Base-by-base conservation (phyloP, 164 flowering plant genomes). In the Chimonanthus praecox region DNA sequence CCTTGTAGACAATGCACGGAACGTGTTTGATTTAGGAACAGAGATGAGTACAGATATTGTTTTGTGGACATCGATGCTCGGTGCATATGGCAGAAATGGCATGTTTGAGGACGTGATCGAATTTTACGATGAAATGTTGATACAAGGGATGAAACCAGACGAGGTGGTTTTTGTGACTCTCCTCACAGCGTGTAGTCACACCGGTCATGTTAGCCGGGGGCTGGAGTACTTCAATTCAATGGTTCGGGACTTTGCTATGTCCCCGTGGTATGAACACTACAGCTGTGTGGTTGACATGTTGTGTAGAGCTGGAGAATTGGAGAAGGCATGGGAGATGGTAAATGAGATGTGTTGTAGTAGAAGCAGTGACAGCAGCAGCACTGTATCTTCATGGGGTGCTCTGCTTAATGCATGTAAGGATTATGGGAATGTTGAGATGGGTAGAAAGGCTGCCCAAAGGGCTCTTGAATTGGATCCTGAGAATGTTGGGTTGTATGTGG, bases 51-150 rank as follows among this genome's bases (percentile, higher is more conserved):
- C 77, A 51, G 97, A 91, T 76, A 81, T 91, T 74, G 89, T 91
- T 49, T 64, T 90, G 75, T 94, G 96, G 95, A 90, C 90, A 43
- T 89, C 97, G 21, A 88, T 92, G 87, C 83, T 90, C 16, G 83
- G 87, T 71, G 88, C 77, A 0, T 88, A 87, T 71, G 90, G 94
- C 33, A 84, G 82, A 80, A 85, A 87, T 76, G 92, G 97, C n/a
- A 43, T 69, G 13, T 83, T 76, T 58, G 7, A 78, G 11, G 79
- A 90, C 64, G 97, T 87, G 70, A 85, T 89, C 73, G 58, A 43
- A 48, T 60, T 86, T 62, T 88, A 73, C 51, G 69, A 81, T n/a
- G 75, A 78, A 11, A 91, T 90, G 95, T 51, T 83, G 71, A 73
- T n/a, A 65, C 82, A 82, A 66, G 89, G 88, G 71, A 80, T 80